Evolutionary conservation across 1,284 basidiomycete species (phyloP), one percentile per base, ranked within the genome.

Genomic region (Ustilago nuda): DNA sequence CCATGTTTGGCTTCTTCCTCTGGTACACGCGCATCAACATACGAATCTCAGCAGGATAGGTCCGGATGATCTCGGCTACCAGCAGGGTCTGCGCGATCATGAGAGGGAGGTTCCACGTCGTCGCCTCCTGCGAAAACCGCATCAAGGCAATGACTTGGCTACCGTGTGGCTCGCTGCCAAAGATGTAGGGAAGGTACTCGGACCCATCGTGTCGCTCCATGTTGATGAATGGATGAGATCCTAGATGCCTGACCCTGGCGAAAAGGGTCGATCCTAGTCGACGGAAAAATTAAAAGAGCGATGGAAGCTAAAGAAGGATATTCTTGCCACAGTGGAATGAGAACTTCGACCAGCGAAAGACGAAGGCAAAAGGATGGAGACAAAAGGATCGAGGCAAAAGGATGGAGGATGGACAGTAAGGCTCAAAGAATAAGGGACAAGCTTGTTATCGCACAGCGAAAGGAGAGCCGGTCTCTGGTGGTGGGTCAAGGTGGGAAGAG

Each of bases 171-270:
- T 46, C 37, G 3, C 32, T 27, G 13, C 37, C 58, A 35, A 77
- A 73, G 4, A 77, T 37, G 23, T 45, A 56, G 0, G 63, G 67
- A 6, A 77, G 9, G 39, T 67, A 66, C 48, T 64, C 66, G 57
- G 23, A 39, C 3, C 74, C 74, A 56, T 76, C 74, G 56, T 70
- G 74, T 9, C 70, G 74, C 32, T 66, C 17, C 74, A 76, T 74
- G 51, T 55, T 65, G 58, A 43, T 11, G 8, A 35, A n/a, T 35
- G 27, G 6, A n/a, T 19, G 15, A 55, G 15, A 15, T 36, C 17
- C 33, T 41, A 17, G 45, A 39, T 62, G 30, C 45, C 52, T 56
- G 53, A 54, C 17, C 36, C 52, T 12, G 45, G 33, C 17, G 56
- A 37, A 35, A 19, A n/a, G 8, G n/a, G 17, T 54, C 43, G 39